Conservation (phyloP, 192 early-diverging fungal species). For the Haplosporangium gracile region DNA sequence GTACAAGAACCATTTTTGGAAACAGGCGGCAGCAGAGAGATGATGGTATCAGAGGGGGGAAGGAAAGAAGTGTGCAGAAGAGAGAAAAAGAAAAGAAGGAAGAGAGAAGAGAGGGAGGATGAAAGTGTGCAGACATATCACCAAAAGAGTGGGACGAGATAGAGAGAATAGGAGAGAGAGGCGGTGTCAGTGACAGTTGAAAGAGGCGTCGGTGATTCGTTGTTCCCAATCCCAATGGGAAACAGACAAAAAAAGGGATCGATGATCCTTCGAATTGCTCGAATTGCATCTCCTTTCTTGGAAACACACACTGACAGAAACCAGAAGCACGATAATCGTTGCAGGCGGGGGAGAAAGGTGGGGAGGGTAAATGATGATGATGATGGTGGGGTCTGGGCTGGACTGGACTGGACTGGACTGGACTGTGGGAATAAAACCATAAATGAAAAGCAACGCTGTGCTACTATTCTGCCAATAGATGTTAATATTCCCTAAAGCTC, state of each 20-base stretch:
- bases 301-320: no score
- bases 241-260: no score
- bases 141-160: neutral
- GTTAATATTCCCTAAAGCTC: neutral
- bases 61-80: neutral
- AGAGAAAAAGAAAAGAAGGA: neutral
- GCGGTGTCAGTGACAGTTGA: neutral
- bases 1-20: conserved; percentile 16
- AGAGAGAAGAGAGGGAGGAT: neutral
- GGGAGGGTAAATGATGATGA: no score
- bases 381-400: no score
- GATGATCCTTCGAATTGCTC: no score
- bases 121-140: neutral
- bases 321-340: no score
- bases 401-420: neutral
- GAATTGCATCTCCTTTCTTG: no score
- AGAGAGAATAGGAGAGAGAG: neutral
- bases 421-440: neutral
- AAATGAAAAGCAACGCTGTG: neutral
- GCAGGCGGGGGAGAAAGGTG: no score
- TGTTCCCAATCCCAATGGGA: no score
- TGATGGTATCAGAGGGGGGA: neutral
- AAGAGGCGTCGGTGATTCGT: no score
- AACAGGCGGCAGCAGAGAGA: neutral
- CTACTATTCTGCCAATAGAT: neutral